phyloP scores from a whole-genome alignment of 306 rosid genomes.

The Pyrus bretschneideri region DNA sequence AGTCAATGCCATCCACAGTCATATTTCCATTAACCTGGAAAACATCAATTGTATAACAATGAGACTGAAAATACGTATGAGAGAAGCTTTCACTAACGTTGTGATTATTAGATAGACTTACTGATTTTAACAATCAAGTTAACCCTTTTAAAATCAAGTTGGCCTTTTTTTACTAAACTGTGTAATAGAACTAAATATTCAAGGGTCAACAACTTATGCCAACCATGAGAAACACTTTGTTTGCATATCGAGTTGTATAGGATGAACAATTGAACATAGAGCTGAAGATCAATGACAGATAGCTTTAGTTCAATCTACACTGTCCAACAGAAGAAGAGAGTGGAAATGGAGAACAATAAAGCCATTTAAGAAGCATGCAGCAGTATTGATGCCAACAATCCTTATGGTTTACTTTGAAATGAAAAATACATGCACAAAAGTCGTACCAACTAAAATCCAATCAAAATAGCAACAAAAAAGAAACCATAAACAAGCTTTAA shows the following conservation, averaged over 20 bases:
- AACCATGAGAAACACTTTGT: not conserved
- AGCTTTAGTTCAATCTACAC: not conserved
- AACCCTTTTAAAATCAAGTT: no score
- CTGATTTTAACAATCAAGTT: not conserved
- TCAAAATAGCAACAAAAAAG: not conserved
- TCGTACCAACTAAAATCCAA: not conserved
- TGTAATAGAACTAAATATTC: not conserved
- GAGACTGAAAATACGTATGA: not conserved
- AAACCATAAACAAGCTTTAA: not conserved
- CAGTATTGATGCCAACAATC: not conserved
- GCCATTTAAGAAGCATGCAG: not conserved
- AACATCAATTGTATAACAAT: not conserved
- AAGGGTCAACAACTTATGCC: not conserved
- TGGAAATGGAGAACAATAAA: not conserved
- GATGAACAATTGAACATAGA: not conserved
- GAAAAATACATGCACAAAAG: conserved; percentile 2
- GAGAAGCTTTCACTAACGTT: not conserved
- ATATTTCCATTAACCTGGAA: conserved; percentile 58
- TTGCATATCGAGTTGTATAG: not conserved
- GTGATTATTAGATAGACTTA: not conserved
- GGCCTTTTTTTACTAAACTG: not conserved
- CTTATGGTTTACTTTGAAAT: not conserved
- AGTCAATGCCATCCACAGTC: conserved; percentile 90
- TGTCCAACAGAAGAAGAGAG: not conserved
- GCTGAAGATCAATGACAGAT: not conserved